Evolutionary conservation across 306 rosid genomes (phyloP), one percentile per base, ranked within the genome.

Genomic region (Quercus cerris): DNA sequence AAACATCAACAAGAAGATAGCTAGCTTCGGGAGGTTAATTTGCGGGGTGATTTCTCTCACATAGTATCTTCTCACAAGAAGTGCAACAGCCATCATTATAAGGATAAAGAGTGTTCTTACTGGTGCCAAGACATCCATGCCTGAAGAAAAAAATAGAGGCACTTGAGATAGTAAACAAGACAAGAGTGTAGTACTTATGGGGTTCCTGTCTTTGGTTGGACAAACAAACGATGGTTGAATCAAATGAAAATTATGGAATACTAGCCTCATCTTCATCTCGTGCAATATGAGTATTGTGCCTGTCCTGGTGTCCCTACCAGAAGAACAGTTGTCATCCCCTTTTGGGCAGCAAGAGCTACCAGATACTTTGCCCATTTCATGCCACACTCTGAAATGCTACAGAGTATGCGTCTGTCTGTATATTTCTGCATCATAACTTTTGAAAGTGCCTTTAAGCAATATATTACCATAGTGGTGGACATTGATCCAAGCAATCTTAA

Each of bases 271-370:
- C 46, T 41, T 88, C 97, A 0, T 88, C 86, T 41, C 90, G 88
- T 20, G 97, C 94, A n/a, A 91, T 90, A 72, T 93, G 98, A 77
- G 91, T 89, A 93, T 31, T 91, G 88, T 2, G 81, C 93, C 56
- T 88, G 92, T 57, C 88, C 87, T 6, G 88, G 70, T 8, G 91
- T 73, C 12, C 89, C 94, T 0, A 85, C 92, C 9, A 88, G 75
- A 76, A 91, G 93, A 31, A 93, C 93, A 59, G 93, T 89, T 28
- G 97, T 88, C 94, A 93, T 93, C 3, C 94, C 97, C 80, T 87
- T 91, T 11, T 91, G 55, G n/a, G 97, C 94, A 54, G 91, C 89
- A 70, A 93, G 81, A 72, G 97, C 93, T 54, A 91, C 97, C 56
- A 89, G 78, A 73, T 88, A 91, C 77, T 90, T 88, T 11, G 90